Percentiles rank a stretch among this genome's conserved stretches.
These are phyloP conservation scores for Amphibolis antarctica DNA, from an alignment of 106 monocot species.

Conservation along the genomic window DNA sequence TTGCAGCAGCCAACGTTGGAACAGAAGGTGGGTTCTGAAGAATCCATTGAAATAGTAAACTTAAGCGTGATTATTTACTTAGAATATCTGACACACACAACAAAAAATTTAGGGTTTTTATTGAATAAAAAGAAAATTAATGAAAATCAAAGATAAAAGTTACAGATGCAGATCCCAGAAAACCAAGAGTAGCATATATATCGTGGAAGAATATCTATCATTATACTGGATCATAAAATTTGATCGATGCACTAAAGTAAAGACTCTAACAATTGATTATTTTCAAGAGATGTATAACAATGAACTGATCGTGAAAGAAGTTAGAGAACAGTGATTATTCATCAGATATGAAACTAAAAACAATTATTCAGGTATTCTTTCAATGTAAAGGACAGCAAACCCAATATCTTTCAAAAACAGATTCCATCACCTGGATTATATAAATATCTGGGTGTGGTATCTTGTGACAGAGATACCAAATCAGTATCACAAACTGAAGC, in stretches of 20 bases:
- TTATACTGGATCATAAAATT: too few species aligned
- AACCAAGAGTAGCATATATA: too few species aligned
- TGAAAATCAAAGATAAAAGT: too few species aligned
- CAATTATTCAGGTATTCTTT: background rate
- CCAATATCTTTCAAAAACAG: background rate
- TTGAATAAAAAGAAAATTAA: too few species aligned
- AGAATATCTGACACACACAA: background rate
- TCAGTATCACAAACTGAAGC: constrained; percentile 60
- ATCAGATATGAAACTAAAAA: background rate
- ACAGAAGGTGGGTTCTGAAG: constrained; percentile 90
- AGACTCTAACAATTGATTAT: too few species aligned
- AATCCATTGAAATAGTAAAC: background rate
- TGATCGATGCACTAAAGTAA: too few species aligned
- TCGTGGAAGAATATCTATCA: too few species aligned
- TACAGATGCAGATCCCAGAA: too few species aligned
- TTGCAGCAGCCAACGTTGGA: constrained; percentile 88
- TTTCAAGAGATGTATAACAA: too few species aligned
- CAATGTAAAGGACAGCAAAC: background rate
- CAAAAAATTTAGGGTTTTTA: background rate
- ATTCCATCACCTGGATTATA: constrained; percentile 58
- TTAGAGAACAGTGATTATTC: background rate
- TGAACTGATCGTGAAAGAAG: background rate
- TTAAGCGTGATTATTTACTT: background rate
- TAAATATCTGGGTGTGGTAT: constrained; percentile 84
- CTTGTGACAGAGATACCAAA: constrained; percentile 77